Conservation (phyloP, 768 basidiomycete species). For the Termitomyces heimii region DNA sequence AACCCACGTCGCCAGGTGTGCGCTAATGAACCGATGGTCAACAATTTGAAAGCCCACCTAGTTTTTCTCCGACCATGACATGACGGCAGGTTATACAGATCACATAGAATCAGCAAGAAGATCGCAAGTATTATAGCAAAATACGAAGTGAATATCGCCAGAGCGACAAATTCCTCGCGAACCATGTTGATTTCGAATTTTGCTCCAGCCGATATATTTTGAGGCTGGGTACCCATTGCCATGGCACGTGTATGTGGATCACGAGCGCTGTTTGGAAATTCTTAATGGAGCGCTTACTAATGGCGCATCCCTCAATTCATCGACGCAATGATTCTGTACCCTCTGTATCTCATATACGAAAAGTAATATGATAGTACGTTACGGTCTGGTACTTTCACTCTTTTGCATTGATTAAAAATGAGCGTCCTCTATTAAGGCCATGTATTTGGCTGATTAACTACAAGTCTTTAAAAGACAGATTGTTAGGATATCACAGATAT, state of each 20-base stretch:
- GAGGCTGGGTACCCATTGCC: neutral
- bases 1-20: slow-evolving; percentile 34
- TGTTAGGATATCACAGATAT: neutral
- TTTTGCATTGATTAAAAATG: too few species aligned
- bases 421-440: neutral
- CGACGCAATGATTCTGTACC: neutral
- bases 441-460: neutral
- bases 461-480: neutral
- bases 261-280: too few species aligned
- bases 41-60: slow-evolving; percentile 10
- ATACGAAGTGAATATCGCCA: slow-evolving; percentile 19
- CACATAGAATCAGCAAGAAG: slow-evolving; percentile 11
- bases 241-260: too few species aligned
- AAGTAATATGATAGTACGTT: neutral
- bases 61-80: neutral
- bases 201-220: neutral
- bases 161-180: neutral
- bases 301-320: neutral
- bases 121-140: slow-evolving; percentile 20
- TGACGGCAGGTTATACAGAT: neutral
- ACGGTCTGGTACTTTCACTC: neutral
- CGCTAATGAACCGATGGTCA: slow-evolving; percentile 21
- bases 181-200: neutral
- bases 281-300: too few species aligned
- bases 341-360: neutral